phyloP scores from a whole-genome alignment of 2,329 filamentous ascomycete genomes.

The Penicillium aurantiogriseum region DNA sequence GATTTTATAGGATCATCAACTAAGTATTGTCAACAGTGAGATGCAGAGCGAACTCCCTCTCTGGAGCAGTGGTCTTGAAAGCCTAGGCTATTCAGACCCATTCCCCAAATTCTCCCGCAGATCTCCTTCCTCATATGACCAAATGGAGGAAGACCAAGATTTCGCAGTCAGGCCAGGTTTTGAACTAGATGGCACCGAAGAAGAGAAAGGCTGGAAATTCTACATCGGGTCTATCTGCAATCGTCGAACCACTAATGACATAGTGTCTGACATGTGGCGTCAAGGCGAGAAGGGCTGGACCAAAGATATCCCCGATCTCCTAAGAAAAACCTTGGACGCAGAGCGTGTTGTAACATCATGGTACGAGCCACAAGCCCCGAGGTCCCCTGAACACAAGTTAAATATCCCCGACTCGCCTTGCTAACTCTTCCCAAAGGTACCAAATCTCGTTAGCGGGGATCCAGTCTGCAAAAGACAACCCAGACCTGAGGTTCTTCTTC shows the following conservation, averaged over 20 bases:
- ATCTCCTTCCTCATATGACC: slow-evolving; percentile 9
- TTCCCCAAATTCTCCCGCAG: slow-evolving; percentile 19
- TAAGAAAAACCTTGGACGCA: slow-evolving; percentile 15
- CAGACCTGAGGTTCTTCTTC: slow-evolving; percentile 20
- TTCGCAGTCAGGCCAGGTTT: not conserved
- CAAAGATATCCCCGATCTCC: slow-evolving; percentile 15
- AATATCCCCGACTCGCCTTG: not conserved
- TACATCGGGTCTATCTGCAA: slow-evolving; percentile 26
- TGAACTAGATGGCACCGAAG: slow-evolving; percentile 17
- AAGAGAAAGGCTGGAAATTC: slow-evolving; percentile 24
- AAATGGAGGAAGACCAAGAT: slow-evolving; percentile 13
- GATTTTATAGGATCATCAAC: not conserved
- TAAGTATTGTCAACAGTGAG: slow-evolving; percentile 14
- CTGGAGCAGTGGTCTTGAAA: slow-evolving; percentile 24
- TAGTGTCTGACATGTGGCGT: slow-evolving; percentile 25
- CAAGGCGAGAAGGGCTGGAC: slow-evolving; percentile 22
- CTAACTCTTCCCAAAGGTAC: slow-evolving; percentile 14
- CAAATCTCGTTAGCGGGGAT: slow-evolving; percentile 13
- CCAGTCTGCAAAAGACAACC: slow-evolving; percentile 9
- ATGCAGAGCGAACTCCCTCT: slow-evolving; percentile 26
- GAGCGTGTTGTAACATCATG: slow-evolving; percentile 20
- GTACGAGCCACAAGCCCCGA: slow-evolving; percentile 7
- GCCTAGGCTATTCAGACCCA: slow-evolving; percentile 19
- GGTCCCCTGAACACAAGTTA: not conserved
- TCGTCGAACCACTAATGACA: slow-evolving; percentile 25